Evolutionary conservation across 371 early-diverging fungal genomes (phyloP).

Genomic region (Mucor circinelloides): DNA sequence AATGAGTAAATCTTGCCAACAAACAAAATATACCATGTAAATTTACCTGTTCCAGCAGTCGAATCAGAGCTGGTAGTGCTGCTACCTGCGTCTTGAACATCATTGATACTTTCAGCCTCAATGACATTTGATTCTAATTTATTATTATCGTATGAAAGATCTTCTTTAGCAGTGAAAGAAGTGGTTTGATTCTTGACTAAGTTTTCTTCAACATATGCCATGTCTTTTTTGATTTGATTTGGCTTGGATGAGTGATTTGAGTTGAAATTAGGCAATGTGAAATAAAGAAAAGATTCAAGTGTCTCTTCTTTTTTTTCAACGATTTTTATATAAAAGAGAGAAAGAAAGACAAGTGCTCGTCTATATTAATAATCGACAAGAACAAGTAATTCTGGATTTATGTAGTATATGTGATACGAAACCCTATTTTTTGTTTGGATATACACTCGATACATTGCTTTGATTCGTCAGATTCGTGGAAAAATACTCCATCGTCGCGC

Average conservation of each 20-base stretch:
- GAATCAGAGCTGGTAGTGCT: not conserved
- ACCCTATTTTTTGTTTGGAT: not conserved
- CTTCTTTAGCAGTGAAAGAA: not conserved
- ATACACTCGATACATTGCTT: not conserved
- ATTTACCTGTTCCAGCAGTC: not conserved
- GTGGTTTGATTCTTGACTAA: not conserved
- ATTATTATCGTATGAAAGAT: not conserved
- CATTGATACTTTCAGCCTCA: not conserved
- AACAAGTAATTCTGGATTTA: not conserved
- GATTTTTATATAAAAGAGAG: too few relatives aligned
- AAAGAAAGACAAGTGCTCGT: too few relatives aligned
- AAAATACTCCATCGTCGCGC: not conserved
- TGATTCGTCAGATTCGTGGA: not conserved
- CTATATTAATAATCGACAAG: not conserved
- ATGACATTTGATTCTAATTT: not conserved
- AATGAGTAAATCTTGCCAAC: not conserved
- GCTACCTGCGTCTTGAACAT: not conserved
- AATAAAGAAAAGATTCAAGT: not conserved
- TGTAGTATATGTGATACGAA: not conserved
- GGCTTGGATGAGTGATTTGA: not conserved
- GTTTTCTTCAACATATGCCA: constrained; percentile 5
- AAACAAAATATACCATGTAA: not conserved
- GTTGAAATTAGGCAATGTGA: not conserved
- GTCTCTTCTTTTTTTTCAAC: not conserved
- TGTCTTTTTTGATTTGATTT: constrained; percentile 1